A percentile compares a stretch with the other conserved stretches of the same genome.
These are phyloP conservation scores for Xerocomellus chrysenteron DNA, from an alignment of 768 basidiomycete species.

Conservation along the genomic window DNA sequence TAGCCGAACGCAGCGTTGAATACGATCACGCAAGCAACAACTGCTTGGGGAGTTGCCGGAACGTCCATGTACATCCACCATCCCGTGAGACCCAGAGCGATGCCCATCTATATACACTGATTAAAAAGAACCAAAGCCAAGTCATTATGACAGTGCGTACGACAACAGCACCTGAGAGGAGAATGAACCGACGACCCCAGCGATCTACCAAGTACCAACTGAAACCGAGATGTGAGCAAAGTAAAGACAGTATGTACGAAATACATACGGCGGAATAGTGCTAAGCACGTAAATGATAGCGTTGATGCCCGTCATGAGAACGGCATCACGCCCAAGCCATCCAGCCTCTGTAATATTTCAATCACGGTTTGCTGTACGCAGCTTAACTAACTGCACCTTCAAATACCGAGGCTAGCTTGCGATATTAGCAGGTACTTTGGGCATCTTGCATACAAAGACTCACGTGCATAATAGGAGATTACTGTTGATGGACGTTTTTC, in stretches of 20 bases:
- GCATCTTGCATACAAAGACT: slow-evolving; percentile 30
- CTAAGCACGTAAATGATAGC: slow-evolving; percentile 76
- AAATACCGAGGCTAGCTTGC: slow-evolving; percentile 72
- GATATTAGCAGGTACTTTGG: slow-evolving; percentile 9
- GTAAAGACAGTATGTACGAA: not conserved
- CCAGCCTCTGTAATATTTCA: slow-evolving; percentile 68
- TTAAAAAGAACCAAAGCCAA: slow-evolving; percentile 4
- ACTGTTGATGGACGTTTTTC: slow-evolving; percentile 44
- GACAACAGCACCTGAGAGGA: slow-evolving; percentile 81
- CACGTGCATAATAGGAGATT: slow-evolving; percentile 93
- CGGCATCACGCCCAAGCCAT: slow-evolving; percentile 90
- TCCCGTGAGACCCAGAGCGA: slow-evolving; percentile 75
- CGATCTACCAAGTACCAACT: slow-evolving; percentile 95
- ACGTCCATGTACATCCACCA: slow-evolving; percentile 95
- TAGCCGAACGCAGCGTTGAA: slow-evolving; percentile 95
- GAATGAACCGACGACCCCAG: slow-evolving; percentile 84
- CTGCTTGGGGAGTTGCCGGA: slow-evolving; percentile 79
- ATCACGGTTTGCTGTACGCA: not conserved
- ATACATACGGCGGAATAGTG: slow-evolving; percentile 78
- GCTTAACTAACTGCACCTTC: slow-evolving; percentile 55
- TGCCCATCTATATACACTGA: slow-evolving; percentile 61
- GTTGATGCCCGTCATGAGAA: slow-evolving; percentile 96
- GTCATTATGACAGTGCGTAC: slow-evolving; percentile 41
- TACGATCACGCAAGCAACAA: slow-evolving; percentile 84
- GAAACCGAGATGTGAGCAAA: slow-evolving; percentile 7